Evolutionary conservation across 108 stramenopile species (phyloP).

Genomic region (Discostella stelligeroides): DNA sequence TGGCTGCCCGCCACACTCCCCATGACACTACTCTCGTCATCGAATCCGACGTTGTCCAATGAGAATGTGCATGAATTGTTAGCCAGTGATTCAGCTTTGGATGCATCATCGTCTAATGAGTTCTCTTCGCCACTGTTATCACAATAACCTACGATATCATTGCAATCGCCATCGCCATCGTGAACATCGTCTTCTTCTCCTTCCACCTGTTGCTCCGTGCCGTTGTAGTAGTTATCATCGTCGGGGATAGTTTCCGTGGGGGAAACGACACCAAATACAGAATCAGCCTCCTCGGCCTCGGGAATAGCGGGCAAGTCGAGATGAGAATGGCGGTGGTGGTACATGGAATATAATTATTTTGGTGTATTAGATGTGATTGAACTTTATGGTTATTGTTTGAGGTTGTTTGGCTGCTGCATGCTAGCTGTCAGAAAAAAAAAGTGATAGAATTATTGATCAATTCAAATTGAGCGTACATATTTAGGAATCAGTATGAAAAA

Average conservation of each 20-base stretch:
- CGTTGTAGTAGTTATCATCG: too few species aligned
- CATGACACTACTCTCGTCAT: constrained; percentile 28
- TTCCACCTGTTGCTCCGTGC: too few species aligned
- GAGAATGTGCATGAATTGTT: constrained; percentile 40
- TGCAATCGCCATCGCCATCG: not conserved
- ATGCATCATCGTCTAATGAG: not conserved
- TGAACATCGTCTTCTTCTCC: not conserved
- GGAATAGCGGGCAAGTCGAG: constrained; percentile 6
- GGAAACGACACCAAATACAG: not conserved
- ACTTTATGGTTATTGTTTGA: too few species aligned
- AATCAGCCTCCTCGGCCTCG: not conserved
- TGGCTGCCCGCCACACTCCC: not conserved
- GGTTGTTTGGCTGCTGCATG: too few species aligned
- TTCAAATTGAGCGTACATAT: too few species aligned
- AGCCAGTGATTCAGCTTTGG: constrained; percentile 5
- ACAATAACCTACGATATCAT: not conserved
- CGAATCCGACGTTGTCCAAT: constrained; percentile 39
- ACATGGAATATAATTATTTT: too few species aligned
- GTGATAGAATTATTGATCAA: too few species aligned
- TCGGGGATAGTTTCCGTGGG: too few species aligned
- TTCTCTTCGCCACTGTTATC: not conserved
- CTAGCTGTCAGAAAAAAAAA: too few species aligned
- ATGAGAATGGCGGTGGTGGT: not conserved
- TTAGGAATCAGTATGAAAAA: too few species aligned
- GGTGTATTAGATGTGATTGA: too few species aligned